These are phyloP conservation scores for Saccharum officinarum DNA, from an alignment of 176 grass and related monocot genomes.

Conservation along the genomic window DNA sequence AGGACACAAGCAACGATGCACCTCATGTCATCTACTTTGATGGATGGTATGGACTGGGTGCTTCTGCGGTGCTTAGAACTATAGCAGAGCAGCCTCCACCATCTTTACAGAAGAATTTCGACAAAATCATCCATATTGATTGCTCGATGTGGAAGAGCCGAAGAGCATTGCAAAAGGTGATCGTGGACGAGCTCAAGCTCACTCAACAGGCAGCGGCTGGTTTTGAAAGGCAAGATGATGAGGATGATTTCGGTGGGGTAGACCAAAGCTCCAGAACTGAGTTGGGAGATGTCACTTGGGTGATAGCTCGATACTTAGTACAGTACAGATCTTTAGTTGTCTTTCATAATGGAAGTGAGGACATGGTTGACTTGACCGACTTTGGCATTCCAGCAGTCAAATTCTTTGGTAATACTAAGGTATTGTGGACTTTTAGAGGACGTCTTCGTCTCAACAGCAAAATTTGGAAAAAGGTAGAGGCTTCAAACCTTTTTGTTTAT, in stretches of 20 bases:
- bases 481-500: background rate
- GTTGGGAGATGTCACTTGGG: accelerated
- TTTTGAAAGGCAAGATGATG: background rate
- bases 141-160: background rate
- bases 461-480: accelerated
- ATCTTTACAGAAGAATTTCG: background rate
- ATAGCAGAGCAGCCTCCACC: background rate
- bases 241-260: conserved; percentile 4
- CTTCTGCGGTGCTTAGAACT: conserved; percentile 7
- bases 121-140: conserved; percentile 23
- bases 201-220: too few species aligned
- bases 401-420: background rate
- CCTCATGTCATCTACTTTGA: background rate
- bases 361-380: accelerated
- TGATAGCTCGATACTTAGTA: background rate
- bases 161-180: background rate
- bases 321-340: background rate
- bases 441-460: accelerated
- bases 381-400: background rate
- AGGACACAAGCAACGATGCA: background rate
- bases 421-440: conserved; percentile 5
- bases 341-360: background rate
- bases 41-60: accelerated
- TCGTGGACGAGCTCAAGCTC: background rate
- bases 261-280: background rate